phyloP scores from a whole-genome alignment of 2,329 filamentous ascomycete species.

The Aureobasidium musti region DNA sequence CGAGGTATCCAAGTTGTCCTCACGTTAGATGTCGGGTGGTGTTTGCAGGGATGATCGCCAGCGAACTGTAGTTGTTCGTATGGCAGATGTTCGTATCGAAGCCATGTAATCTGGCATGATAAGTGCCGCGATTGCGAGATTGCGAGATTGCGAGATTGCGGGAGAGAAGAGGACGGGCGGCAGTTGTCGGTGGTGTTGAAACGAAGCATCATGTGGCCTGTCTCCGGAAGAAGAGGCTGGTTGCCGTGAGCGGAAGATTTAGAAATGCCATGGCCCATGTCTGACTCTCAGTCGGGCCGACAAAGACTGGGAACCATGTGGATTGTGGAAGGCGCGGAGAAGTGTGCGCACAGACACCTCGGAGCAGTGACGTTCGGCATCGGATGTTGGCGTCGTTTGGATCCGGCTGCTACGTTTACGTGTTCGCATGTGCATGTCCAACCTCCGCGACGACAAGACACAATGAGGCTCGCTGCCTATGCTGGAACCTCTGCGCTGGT shows the following conservation, averaged over 20 bases:
- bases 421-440: slow-evolving; percentile 5
- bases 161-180: neutral
- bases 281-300: slow-evolving; percentile 5
- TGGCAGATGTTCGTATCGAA: neutral
- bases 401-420: neutral
- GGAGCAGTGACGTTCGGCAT: slow-evolving; percentile 8
- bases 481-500: slow-evolving; percentile 69
- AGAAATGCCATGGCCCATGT: neutral
- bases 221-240: slow-evolving; percentile 3
- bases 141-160: neutral
- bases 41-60: neutral
- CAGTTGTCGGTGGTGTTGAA: neutral
- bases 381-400: slow-evolving; percentile 2
- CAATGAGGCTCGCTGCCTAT: slow-evolving; percentile 33
- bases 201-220: slow-evolving; percentile 7
- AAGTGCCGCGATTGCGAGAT: neutral
- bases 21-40: neutral
- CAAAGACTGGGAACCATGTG: no score
- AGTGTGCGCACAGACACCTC: neutral
- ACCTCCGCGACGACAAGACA: slow-evolving; percentile 24
- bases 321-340: neutral
- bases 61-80: neutral
- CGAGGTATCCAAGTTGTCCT: neutral
- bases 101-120: neutral
- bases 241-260: slow-evolving; percentile 1